Evolutionary conservation across 1,284 basidiomycete genomes (phyloP).

Genomic region (Cryptococcus sp.): DNA sequence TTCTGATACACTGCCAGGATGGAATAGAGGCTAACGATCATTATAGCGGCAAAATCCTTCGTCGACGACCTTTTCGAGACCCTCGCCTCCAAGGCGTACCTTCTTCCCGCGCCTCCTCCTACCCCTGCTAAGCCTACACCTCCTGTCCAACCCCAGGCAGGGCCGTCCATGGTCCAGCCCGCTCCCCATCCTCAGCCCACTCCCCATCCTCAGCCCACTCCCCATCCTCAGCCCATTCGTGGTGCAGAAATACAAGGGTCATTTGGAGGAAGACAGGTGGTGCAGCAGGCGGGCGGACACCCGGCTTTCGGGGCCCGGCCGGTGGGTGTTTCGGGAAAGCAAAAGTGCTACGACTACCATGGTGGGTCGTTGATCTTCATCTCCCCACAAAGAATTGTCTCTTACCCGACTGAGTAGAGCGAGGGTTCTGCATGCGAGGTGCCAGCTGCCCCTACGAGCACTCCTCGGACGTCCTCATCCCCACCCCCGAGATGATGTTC

Average conservation of each 20-base stretch:
- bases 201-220: background rate
- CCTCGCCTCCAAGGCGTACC: slow-evolving; percentile 73
- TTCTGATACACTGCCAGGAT: background rate
- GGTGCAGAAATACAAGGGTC: no score
- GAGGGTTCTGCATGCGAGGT: slow-evolving; percentile 85
- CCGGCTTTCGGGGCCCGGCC: no score
- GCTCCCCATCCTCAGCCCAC: background rate
- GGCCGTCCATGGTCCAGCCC: no score
- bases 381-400: no score
- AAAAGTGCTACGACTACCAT: slow-evolving; percentile 76
- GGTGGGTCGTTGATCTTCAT: slow-evolving; percentile 57
- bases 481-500: slow-evolving; percentile 52
- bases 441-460: slow-evolving; percentile 89
- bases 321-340: slow-evolving; percentile 8
- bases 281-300: no score
- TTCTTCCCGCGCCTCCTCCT: slow-evolving; percentile 52
- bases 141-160: no score
- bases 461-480: slow-evolving; percentile 57
- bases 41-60: slow-evolving; percentile 68
- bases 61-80: slow-evolving; percentile 79
- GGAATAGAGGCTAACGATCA: background rate
- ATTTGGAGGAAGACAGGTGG: no score
- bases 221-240: slow-evolving; percentile 2
- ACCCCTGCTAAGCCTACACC: slow-evolving; percentile 16
- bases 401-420: slow-evolving; percentile 56